These are phyloP conservation scores for Fusarium nodosum DNA, from an alignment of 2,329 filamentous ascomycete genomes.

Conservation along the genomic window DNA sequence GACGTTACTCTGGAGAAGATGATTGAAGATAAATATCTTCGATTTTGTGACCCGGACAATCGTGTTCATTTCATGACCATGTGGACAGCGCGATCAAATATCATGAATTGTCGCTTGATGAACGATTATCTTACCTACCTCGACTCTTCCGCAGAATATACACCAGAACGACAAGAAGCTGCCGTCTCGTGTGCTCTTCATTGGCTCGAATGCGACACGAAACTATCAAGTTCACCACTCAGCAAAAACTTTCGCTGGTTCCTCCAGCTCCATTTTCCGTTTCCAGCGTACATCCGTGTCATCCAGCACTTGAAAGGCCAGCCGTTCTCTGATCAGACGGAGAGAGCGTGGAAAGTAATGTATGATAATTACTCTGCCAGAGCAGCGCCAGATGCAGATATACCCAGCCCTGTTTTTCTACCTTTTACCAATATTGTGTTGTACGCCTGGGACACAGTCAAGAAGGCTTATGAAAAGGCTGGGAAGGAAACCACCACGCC, in stretches of 20 bases:
- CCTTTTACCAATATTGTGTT: slow-evolving; percentile 17
- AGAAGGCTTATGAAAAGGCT: not conserved
- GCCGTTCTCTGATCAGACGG: not conserved
- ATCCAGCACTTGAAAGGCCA: slow-evolving; percentile 51
- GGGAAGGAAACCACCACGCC: not conserved
- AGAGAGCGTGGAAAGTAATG: slow-evolving; percentile 7
- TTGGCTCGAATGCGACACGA: slow-evolving; percentile 57
- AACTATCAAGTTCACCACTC: slow-evolving; percentile 50
- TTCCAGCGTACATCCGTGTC: slow-evolving; percentile 58
- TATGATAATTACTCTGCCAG: slow-evolving; percentile 11
- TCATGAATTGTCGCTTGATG: slow-evolving; percentile 65
- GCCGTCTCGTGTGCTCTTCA: slow-evolving; percentile 51
- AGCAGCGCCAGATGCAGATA: not conserved
- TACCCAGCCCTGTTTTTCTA: not conserved
- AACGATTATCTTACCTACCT: slow-evolving; percentile 59
- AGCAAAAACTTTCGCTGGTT: slow-evolving; percentile 57
- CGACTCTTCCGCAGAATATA: slow-evolving; percentile 38
- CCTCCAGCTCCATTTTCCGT: slow-evolving; percentile 55
- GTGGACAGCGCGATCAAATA: slow-evolving; percentile 55
- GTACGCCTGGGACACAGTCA: not conserved
- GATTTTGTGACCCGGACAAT: slow-evolving; percentile 55
- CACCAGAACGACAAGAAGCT: slow-evolving; percentile 49
- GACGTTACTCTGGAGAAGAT: slow-evolving; percentile 53
- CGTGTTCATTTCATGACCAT: slow-evolving; percentile 59
- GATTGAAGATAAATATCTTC: slow-evolving; percentile 63